Evolutionary conservation across 352 stramenopile genomes (phyloP).

Genomic region (Phytopythium chamaehyphon): DNA sequence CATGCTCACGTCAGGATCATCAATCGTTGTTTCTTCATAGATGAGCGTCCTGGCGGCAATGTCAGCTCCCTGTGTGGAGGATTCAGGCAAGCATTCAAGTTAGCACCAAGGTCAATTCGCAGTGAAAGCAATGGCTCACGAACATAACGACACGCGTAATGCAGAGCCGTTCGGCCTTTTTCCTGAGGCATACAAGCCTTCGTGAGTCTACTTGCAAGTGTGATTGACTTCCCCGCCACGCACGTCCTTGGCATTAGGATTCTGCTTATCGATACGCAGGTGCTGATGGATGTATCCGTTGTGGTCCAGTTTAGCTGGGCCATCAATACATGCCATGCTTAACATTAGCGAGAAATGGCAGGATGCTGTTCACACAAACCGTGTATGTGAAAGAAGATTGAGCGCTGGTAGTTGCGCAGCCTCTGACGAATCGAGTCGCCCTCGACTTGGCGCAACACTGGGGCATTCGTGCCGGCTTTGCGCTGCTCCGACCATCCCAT

Average conservation of each 20-base stretch:
- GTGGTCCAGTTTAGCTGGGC: conserved; percentile 61
- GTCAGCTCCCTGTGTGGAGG: conserved; percentile 37
- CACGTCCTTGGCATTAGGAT: conserved; percentile 76
- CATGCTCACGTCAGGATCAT: conserved; percentile 67
- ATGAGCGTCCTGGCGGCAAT: conserved; percentile 50
- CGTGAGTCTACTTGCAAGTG: not conserved
- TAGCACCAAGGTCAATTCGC: too few species aligned
- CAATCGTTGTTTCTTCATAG: conserved; percentile 69
- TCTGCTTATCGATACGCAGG: conserved; percentile 58
- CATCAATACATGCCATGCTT: not conserved
- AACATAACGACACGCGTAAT: conserved; percentile 73
- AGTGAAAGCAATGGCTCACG: not conserved
- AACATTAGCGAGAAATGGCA: not conserved
- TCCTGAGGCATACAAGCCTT: conserved; percentile 29
- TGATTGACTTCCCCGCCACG: not conserved
- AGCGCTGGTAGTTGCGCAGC: conserved; percentile 58
- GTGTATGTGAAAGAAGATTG: conserved; percentile 80
- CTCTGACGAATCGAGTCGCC: conserved; percentile 66
- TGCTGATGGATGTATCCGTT: conserved; percentile 58
- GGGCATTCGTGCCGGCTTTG: conserved; percentile 52
- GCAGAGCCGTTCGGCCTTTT: conserved; percentile 65
- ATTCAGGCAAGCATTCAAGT: too few species aligned
- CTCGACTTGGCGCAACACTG: conserved; percentile 65
- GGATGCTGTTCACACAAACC: conserved; percentile 14
- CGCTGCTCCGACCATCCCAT: conserved; percentile 56